These are phyloP conservation scores for Vitis hybrid DNA, from an alignment of 177 flowering plant genomes.

Conservation along the genomic window DNA sequence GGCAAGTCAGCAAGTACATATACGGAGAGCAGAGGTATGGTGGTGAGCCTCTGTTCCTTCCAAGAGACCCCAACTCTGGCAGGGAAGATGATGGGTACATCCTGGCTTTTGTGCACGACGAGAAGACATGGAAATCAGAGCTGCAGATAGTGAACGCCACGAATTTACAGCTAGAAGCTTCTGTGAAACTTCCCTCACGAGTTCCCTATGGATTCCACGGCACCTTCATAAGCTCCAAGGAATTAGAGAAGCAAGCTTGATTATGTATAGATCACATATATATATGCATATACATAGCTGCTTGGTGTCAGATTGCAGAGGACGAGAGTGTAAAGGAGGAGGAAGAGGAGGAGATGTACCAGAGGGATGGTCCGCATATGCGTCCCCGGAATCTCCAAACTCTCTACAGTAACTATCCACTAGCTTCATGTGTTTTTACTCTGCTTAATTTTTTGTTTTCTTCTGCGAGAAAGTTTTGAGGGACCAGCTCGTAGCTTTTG, in stretches of 20 bases:
- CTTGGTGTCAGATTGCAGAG: too few relatives aligned
- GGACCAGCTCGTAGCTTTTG: conserved; percentile 46
- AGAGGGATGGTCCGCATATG: conserved; percentile 39
- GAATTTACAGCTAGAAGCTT: conserved; percentile 32
- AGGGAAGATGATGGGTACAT: conserved; percentile 44
- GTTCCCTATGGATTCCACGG: conserved; percentile 56
- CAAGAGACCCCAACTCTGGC: conserved; percentile 19
- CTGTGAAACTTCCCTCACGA: conserved; percentile 38
- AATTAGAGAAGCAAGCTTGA: conserved; percentile 32
- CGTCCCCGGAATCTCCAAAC: conserved; percentile 46
- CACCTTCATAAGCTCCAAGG: conserved; percentile 35
- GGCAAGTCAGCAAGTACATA: conserved; percentile 26
- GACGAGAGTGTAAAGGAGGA: too few relatives aligned
- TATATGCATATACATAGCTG: too few relatives aligned
- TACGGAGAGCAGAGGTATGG: conserved; percentile 41
- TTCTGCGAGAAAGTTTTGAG: conserved; percentile 23
- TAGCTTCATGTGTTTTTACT: not conserved
- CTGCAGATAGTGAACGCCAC: conserved; percentile 37
- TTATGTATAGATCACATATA: not conserved
- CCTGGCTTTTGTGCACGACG: conserved; percentile 41
- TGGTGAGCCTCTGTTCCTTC: conserved; percentile 45
- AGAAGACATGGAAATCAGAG: conserved; percentile 40
- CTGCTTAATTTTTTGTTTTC: not conserved
- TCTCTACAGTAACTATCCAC: not conserved
- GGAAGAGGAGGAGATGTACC: conserved; percentile 26